A percentile compares a stretch with the other conserved stretches of the same genome.
Evolutionary conservation across 331 rosid species (phyloP).

Genomic region (Quercus phellos): DNA sequence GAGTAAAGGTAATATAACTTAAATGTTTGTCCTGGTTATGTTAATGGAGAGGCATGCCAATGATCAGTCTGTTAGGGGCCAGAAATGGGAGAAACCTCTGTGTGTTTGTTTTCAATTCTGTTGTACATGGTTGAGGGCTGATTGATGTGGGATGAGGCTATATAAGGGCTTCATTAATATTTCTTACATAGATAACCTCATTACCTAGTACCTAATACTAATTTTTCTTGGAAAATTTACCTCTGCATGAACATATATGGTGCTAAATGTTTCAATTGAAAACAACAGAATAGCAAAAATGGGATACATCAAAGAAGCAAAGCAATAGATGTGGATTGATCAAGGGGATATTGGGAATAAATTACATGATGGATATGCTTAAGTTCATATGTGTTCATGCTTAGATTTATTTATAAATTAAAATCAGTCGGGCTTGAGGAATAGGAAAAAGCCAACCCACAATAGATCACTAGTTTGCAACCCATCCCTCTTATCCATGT

Average conservation of each 20-base stretch:
- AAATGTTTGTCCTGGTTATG: too few species aligned
- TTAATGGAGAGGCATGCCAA: too few species aligned
- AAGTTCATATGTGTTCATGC: background rate
- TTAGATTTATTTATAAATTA: background rate
- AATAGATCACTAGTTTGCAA: background rate
- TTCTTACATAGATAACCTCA: background rate
- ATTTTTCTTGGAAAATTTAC: background rate
- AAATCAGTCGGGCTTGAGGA: background rate
- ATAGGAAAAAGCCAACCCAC: background rate
- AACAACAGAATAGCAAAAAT: background rate
- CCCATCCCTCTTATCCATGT: background rate
- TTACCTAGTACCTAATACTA: background rate
- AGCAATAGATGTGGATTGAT: background rate
- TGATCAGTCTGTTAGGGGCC: too few species aligned
- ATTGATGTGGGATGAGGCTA: too few species aligned
- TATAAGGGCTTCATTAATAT: background rate
- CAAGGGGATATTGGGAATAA: background rate
- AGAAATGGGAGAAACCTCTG: too few species aligned
- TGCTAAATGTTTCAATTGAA: background rate
- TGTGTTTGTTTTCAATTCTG: too few species aligned
- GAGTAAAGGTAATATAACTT: too few species aligned
- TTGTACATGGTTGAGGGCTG: too few species aligned
- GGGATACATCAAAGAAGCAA: background rate
- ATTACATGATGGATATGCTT: background rate
- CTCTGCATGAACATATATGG: background rate